Evolutionary conservation across 176 grass and related monocot genomes (phyloP), one percentile per base, ranked within the genome.

Genomic region (Poa pratensis): DNA sequence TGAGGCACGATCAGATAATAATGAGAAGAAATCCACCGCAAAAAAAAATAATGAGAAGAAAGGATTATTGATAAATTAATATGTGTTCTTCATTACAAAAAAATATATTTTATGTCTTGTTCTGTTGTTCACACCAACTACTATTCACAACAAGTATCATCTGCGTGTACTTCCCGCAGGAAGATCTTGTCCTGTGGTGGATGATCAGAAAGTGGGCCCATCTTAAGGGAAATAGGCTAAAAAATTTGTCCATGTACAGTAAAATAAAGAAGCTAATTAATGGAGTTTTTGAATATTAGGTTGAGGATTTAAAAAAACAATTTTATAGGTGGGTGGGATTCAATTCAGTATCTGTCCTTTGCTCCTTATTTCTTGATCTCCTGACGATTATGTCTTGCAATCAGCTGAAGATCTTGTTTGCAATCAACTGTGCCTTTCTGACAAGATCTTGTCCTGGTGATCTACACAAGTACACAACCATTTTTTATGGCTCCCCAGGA

Each of bases 371-470:
- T 35, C 70, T 13, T 10, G 88, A 65, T 90, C 79, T 35, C 32
- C 18, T 78, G 40, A 42, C 5, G 40, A 42, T 42, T 42, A 9
- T 42, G 40, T 42, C 35, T 46, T 19, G 72, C 12, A 19, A 73
- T 77, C 65, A 63, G 20, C 66, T 1, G 32, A 77, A 65, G 72
- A 75, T 75, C 42, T 18, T 70, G 43, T 81, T 58, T 79, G 17
- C 67, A 15, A 26, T 40, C 20, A 66, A 23, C 74, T 58, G 79
- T 58, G 78, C 65, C 12, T 18, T 26, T 74, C 30, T 67, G 66
- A 74, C 84, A 83, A 83, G 74, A 86, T 90, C 84, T 55, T 48
- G 35, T 27, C 26, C 79, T 86, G 20, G 4, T 64, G 65, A 86
- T 90, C 53, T 60, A 62, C 50, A 30, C 66, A 46, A 64, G 84